Conservation (phyloP, 495 filamentous ascomycete genomes). For the Talaromyces stipitatus region DNA sequence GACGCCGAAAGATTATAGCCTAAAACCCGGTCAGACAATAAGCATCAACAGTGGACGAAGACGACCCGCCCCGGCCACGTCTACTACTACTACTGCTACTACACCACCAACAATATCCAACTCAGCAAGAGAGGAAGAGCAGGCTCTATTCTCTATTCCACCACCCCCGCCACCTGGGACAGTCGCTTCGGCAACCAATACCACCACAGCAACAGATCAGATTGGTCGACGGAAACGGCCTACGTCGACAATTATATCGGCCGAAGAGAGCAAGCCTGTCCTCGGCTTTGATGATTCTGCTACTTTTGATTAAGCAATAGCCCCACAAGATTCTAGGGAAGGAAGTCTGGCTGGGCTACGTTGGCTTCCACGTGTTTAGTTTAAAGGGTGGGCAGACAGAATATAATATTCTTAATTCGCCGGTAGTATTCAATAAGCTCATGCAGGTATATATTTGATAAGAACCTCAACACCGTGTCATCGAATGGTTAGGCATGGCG, state of each 20-base stretch:
- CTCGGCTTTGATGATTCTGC: slow-evolving; percentile 6
- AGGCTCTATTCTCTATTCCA: slow-evolving; percentile 38
- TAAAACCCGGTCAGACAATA: slow-evolving; percentile 83
- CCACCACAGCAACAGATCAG: neutral
- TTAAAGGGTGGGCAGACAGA: neutral
- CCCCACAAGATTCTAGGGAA: neutral
- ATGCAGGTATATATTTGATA: neutral
- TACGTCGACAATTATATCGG: slow-evolving; percentile 2
- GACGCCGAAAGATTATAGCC: slow-evolving; percentile 61
- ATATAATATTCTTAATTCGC: slow-evolving; percentile 1
- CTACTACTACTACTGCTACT: no score
- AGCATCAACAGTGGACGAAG: slow-evolving; percentile 58
- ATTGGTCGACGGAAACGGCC: slow-evolving; percentile 2
- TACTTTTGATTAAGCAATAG: neutral
- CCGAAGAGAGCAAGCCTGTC: slow-evolving; percentile 1
- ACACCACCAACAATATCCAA: neutral
- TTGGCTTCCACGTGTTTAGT: neutral
- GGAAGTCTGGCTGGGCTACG: neutral
- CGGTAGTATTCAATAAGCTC: neutral
- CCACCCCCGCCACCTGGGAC: slow-evolving; percentile 26
- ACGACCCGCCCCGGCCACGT: slow-evolving; percentile 7
- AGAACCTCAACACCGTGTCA: neutral
- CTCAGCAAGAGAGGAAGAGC: slow-evolving; percentile 14
- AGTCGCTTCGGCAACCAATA: neutral
- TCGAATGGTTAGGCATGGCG: neutral